Conservation (phyloP, 2,329 filamentous ascomycete genomes). For the Colletotrichum orbiculare region DNA sequence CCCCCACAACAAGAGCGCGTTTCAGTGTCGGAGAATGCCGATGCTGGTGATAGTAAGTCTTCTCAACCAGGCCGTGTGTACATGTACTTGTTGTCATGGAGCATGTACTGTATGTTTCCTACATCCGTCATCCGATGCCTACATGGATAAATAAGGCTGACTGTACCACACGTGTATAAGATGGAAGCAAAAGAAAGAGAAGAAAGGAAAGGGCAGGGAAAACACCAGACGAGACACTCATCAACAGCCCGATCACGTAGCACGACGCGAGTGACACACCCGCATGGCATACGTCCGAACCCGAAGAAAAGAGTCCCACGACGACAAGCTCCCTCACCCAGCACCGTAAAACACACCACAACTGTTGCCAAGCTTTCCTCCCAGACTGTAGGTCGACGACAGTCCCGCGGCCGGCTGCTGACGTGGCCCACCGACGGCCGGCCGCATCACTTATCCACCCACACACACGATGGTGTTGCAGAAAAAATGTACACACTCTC, state of each 20-base stretch:
- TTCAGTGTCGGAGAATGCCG: no score
- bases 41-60: no score
- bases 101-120: no score
- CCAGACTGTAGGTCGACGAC: not conserved
- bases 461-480: no score
- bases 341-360: not conserved
- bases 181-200: no score
- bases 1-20: no score
- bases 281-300: slow-evolving; percentile 6
- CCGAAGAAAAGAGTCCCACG: not conserved
- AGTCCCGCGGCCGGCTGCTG: slow-evolving; percentile 9
- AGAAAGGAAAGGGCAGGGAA: not conserved
- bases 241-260: slow-evolving; percentile 9
- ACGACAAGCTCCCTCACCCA: no score
- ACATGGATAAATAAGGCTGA: no score
- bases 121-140: no score
- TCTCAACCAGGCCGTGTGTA: no score
- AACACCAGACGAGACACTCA: not conserved
- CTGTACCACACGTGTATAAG: no score
- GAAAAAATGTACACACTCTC: not conserved
- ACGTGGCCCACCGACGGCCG: slow-evolving; percentile 10
- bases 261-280: slow-evolving; percentile 1
- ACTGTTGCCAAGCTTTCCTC: not conserved
- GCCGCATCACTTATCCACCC: not conserved
- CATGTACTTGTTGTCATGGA: no score